Evolutionary conservation across 1,284 basidiomycete genomes (phyloP).

Genomic region (Exobasidium cylindrosporum): DNA sequence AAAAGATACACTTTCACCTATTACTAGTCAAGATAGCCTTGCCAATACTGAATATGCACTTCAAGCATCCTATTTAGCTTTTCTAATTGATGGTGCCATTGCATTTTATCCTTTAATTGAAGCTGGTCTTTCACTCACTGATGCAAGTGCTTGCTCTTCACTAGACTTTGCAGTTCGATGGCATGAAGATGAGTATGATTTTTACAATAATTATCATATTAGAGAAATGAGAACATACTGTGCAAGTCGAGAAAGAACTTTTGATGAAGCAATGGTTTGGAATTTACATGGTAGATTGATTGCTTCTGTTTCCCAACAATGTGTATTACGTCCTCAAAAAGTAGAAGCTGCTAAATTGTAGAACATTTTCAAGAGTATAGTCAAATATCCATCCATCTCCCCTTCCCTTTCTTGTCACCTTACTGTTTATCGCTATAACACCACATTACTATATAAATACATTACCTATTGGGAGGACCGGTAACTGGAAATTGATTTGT

Average conservation of each 20-base stretch:
- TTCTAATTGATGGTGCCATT: conserved; percentile 23
- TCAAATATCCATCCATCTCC: too few species aligned
- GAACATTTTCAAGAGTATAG: too few species aligned
- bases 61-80: not conserved
- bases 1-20: not conserved
- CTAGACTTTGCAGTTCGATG: conserved; percentile 47
- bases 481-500: too few species aligned
- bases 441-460: too few species aligned
- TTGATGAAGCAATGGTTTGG: not conserved
- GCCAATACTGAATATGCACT: not conserved
- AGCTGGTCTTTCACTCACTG: conserved; percentile 15
- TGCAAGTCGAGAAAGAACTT: not conserved
- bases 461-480: too few species aligned
- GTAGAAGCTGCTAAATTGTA: too few species aligned
- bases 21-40: not conserved
- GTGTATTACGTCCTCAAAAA: not conserved
- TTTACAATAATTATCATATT: conserved; percentile 28
- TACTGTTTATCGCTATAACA: too few species aligned
- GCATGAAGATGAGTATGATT: conserved; percentile 29
- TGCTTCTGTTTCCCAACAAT: not conserved
- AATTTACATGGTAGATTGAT: not conserved
- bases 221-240: conserved; percentile 33
- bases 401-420: too few species aligned
- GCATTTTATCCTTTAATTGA: conserved; percentile 28
- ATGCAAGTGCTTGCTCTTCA: conserved; percentile 32